These are phyloP conservation scores for Trypanosoma congolense DNA, from an alignment of 208 protist genomes.

Conservation along the genomic window DNA sequence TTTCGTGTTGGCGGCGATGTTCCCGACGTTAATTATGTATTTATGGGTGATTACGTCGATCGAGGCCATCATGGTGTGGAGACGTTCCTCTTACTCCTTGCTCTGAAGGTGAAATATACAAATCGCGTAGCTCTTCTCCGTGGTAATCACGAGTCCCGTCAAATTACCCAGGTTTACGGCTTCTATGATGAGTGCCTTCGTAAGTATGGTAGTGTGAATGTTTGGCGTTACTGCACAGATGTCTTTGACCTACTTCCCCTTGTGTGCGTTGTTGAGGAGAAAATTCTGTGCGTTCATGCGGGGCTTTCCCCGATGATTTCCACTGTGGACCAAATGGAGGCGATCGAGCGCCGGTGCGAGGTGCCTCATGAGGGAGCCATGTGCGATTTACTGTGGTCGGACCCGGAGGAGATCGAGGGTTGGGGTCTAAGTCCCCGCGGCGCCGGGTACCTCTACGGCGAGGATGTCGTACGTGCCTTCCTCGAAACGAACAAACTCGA, in stretches of 20 bases:
- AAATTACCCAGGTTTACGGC: constrained; percentile 98
- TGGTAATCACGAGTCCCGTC: constrained; percentile 94
- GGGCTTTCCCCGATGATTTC: constrained; percentile 97
- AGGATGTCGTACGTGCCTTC: constrained; percentile 94
- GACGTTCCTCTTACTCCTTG: constrained; percentile 96
- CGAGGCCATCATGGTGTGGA: constrained; percentile 98
- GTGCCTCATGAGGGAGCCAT: constrained; percentile 98
- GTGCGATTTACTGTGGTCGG: constrained; percentile 98
- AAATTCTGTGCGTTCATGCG: constrained; percentile 98
- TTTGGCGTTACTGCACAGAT: constrained; percentile 99
- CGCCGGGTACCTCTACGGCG: constrained; percentile 99
- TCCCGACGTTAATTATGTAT: constrained; percentile 97
- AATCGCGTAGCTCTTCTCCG: constrained; percentile 94
- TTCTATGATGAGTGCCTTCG: constrained; percentile 99
- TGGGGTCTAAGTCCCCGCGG: constrained; percentile 97
- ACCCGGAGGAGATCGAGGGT: constrained; percentile 94
- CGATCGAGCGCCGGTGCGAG: constrained; percentile 95
- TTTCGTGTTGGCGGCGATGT: constrained; percentile 95
- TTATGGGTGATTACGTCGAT: constrained; percentile 99
- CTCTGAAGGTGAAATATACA: constrained; percentile 97
- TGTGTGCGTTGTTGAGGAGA: constrained; percentile 96
- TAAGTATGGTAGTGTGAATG: constrained; percentile 99
- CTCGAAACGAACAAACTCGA: constrained; percentile 92
- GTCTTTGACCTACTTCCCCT: constrained; percentile 99
- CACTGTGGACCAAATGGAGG: constrained; percentile 95